These are phyloP conservation scores for Dacryopinax primogenitus DNA, from an alignment of 768 basidiomycete genomes.

Conservation along the genomic window DNA sequence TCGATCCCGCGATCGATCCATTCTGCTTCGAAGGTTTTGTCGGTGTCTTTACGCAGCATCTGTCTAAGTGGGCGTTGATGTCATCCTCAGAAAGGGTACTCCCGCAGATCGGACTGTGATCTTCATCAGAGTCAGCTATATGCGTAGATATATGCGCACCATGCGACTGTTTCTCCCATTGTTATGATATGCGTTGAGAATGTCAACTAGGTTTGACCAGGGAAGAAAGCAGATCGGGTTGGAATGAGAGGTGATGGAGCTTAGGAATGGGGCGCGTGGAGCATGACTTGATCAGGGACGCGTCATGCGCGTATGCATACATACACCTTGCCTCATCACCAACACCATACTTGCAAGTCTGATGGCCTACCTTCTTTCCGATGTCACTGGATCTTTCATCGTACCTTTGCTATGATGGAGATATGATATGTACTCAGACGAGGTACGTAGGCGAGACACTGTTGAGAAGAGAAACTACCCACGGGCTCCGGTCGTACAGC, in stretches of 20 bases:
- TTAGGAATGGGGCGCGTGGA: no score
- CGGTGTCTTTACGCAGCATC: constrained; percentile 28
- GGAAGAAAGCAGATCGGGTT: no score
- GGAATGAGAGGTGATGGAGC: no score
- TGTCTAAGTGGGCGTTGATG: constrained; percentile 46
- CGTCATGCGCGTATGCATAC: background rate
- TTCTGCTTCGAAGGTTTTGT: constrained; percentile 12
- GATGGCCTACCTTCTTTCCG: no score
- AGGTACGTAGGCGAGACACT: no score
- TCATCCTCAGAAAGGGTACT: constrained; percentile 29
- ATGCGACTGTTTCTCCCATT: background rate
- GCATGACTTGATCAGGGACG: background rate
- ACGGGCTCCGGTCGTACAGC: no score
- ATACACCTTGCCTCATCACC: background rate
- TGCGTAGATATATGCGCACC: background rate
- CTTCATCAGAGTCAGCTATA: background rate
- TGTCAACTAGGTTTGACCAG: background rate
- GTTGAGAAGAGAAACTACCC: no score
- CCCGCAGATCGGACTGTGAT: constrained; percentile 40
- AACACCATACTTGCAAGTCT: no score
- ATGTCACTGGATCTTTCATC: no score
- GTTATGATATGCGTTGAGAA: background rate
- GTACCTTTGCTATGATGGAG: no score
- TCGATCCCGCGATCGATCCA: constrained; percentile 12
- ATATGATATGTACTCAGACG: no score